phyloP scores from a whole-genome alignment of 2,329 filamentous ascomycete species.

The Aspergillus sergii region DNA sequence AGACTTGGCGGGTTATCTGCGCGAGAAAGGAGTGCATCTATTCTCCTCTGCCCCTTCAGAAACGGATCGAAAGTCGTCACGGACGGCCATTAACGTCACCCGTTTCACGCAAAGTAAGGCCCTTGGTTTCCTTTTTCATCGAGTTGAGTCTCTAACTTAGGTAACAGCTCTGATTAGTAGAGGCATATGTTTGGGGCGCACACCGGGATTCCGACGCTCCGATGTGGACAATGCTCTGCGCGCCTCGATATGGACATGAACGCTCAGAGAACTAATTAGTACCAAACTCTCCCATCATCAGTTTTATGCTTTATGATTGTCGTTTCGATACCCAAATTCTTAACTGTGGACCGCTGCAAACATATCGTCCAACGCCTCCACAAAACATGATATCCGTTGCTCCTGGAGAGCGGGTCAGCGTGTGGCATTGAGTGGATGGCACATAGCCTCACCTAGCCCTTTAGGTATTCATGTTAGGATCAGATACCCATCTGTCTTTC shows the following conservation, averaged over 20 bases:
- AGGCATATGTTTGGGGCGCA: slow-evolving; percentile 28
- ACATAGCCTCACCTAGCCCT: not conserved
- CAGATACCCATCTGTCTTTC: not conserved
- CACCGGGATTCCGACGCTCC: slow-evolving; percentile 25
- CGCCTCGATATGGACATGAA: slow-evolving; percentile 10
- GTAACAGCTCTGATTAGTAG: slow-evolving; percentile 19
- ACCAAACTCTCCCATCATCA: not conserved
- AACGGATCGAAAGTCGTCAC: not conserved
- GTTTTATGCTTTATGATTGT: not conserved
- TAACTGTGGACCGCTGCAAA: not conserved
- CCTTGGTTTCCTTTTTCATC: not conserved
- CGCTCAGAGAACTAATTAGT: not conserved
- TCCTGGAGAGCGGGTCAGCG: not conserved
- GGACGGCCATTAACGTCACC: slow-evolving; percentile 12
- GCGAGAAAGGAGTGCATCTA: slow-evolving; percentile 19
- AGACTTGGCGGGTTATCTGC: slow-evolving; percentile 26
- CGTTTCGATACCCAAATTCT: not conserved
- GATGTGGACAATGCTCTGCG: slow-evolving; percentile 26
- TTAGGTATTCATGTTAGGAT: not conserved
- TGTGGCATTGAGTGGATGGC: not conserved
- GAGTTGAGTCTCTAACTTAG: slow-evolving; percentile 10
- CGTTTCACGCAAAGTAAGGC: slow-evolving; percentile 22
- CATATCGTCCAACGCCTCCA: not conserved
- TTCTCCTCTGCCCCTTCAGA: slow-evolving; percentile 7
- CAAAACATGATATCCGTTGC: not conserved